Evolutionary conservation across 805 yeast species (phyloP).

Genomic region (Cyberlindnera xylosilytica): DNA sequence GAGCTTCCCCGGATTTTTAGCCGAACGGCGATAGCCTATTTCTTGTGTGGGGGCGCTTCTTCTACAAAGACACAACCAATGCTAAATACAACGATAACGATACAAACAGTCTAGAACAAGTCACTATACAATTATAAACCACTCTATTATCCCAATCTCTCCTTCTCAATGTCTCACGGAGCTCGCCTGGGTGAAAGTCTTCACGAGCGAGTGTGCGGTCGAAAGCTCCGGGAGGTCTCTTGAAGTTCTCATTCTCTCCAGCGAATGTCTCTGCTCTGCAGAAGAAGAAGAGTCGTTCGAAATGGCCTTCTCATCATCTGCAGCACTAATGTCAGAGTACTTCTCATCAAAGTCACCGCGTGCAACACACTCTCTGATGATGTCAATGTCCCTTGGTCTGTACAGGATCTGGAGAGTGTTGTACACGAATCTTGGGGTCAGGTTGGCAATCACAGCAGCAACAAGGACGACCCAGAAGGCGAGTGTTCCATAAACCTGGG

Average conservation of each 20-base stretch:
- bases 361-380: slow-evolving; percentile 67
- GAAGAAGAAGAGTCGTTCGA: slow-evolving; percentile 10
- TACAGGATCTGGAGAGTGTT: slow-evolving; percentile 49
- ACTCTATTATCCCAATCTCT: too few species aligned
- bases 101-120: too few species aligned
- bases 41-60: not conserved
- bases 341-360: slow-evolving; percentile 51
- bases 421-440: slow-evolving; percentile 62
- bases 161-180: slow-evolving; percentile 6
- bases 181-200: slow-evolving; percentile 16
- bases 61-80: too few species aligned
- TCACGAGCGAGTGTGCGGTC: slow-evolving; percentile 16
- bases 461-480: slow-evolving; percentile 64
- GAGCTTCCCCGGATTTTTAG: slow-evolving; percentile 8
- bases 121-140: too few species aligned
- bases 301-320: slow-evolving; percentile 14
- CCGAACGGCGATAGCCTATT: slow-evolving; percentile 9
- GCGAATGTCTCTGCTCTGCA: slow-evolving; percentile 8
- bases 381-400: slow-evolving; percentile 66
- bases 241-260: slow-evolving; percentile 16
- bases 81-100: too few species aligned
- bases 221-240: slow-evolving; percentile 19
- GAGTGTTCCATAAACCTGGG: slow-evolving; percentile 57
- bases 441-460: slow-evolving; percentile 56
- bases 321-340: not conserved